phyloP scores from a whole-genome alignment of 768 basidiomycete species.

The Lanmaoa rubissima region DNA sequence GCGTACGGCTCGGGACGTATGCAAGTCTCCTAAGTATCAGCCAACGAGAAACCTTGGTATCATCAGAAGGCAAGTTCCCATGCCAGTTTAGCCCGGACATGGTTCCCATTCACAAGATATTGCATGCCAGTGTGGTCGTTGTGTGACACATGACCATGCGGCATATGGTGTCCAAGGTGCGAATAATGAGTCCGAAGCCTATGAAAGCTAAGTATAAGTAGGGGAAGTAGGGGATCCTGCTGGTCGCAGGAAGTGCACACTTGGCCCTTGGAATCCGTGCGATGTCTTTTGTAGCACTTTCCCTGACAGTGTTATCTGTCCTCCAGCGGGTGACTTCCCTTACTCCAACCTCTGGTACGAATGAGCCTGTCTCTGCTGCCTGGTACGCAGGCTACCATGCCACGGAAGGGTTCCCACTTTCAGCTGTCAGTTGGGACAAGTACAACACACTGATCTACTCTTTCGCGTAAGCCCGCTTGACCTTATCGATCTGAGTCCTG shows the following conservation, averaged over 20 bases:
- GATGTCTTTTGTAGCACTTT: neutral
- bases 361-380: slow-evolving; percentile 42
- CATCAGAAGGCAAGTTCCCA: neutral
- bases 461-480: slow-evolving; percentile 48
- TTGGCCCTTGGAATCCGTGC: too few species aligned
- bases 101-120: neutral
- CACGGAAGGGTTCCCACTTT: slow-evolving; percentile 46
- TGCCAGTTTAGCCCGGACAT: too few species aligned
- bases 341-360: neutral
- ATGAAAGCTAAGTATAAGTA: slow-evolving; percentile 4
- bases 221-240: neutral
- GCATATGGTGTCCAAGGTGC: neutral
- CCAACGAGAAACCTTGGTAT: neutral
- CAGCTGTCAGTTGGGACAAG: slow-evolving; percentile 62
- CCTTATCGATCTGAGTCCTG: too few species aligned
- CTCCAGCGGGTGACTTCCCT: neutral
- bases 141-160: neutral
- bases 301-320: neutral
- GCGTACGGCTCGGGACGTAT: neutral
- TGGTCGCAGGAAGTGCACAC: neutral
- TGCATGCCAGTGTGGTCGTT: too few species aligned
- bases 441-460: slow-evolving; percentile 69
- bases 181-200: too few species aligned
- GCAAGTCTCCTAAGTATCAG: neutral
- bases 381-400: slow-evolving; percentile 75